Evolutionary conservation across 805 yeast species (phyloP).

Genomic region (Cyberlindnera veronae): DNA sequence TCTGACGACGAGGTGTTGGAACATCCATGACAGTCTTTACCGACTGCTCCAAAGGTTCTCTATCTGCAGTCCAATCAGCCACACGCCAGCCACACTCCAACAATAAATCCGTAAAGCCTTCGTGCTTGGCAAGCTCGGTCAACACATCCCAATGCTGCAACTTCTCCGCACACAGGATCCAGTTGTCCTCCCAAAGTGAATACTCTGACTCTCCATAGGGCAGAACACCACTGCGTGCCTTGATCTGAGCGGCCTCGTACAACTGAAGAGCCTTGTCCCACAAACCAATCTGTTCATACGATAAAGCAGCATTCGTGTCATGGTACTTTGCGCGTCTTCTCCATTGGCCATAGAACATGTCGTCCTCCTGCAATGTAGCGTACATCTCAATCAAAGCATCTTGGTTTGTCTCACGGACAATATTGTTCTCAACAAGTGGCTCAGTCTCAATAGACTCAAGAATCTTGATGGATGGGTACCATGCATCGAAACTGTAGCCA

Average conservation of each 20-base stretch:
- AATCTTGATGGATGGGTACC: constrained; percentile 87
- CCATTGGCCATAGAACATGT: constrained; percentile 98
- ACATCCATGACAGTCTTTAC: constrained; percentile 97
- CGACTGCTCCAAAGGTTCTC: constrained; percentile 90
- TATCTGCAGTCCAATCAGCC: constrained; percentile 95
- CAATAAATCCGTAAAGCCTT: constrained; percentile 91
- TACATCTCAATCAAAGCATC: constrained; percentile 91
- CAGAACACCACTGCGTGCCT: constrained; percentile 89
- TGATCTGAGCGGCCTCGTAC: constrained; percentile 94
- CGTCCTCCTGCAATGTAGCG: constrained; percentile 86
- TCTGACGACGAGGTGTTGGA: constrained; percentile 95
- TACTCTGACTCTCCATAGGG: constrained; percentile 97
- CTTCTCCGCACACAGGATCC: constrained; percentile 97
- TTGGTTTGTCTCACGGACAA: constrained; percentile 77
- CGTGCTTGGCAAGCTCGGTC: constrained; percentile 95
- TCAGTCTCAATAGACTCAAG: constrained; percentile 65
- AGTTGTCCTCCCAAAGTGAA: constrained; percentile 96
- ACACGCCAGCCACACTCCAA: constrained; percentile 99
- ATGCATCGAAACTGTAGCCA: constrained; percentile 82
- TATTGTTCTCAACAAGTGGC: constrained; percentile 63
- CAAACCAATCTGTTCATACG: constrained; percentile 91
- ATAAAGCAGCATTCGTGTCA: constrained; percentile 88
- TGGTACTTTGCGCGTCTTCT: constrained; percentile 91
- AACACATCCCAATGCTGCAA: constrained; percentile 97
- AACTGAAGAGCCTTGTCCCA: constrained; percentile 93